A percentile compares a stretch with the other conserved stretches of the same genome.
phyloP scores from a whole-genome alignment of 2,329 filamentous ascomycete genomes.

The Aspergillus sp. region DNA sequence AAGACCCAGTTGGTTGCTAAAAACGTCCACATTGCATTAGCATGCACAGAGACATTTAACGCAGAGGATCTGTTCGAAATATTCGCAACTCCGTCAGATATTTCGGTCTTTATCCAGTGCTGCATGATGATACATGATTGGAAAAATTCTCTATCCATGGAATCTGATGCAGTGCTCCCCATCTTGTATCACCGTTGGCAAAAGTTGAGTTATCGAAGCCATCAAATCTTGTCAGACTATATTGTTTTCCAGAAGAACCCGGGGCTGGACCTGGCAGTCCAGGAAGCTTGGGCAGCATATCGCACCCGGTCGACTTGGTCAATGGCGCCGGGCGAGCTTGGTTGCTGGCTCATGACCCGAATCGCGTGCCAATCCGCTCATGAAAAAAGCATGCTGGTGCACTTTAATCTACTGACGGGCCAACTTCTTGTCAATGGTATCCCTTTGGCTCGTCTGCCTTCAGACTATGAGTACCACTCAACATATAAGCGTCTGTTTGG shows the following conservation, averaged over 20 bases:
- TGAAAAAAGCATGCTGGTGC: slow-evolving; percentile 10
- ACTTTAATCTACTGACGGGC: slow-evolving; percentile 27
- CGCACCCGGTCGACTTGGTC: slow-evolving; percentile 5
- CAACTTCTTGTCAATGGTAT: slow-evolving; percentile 25
- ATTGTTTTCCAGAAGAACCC: slow-evolving; percentile 3
- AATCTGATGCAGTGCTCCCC: slow-evolving; percentile 6
- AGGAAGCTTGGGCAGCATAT: slow-evolving; percentile 12
- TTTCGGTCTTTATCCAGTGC: slow-evolving; percentile 31
- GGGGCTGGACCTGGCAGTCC: slow-evolving; percentile 10
- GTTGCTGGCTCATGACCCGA: slow-evolving; percentile 4
- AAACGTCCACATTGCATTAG: slow-evolving; percentile 34
- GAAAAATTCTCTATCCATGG: slow-evolving; percentile 1
- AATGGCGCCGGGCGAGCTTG: not conserved
- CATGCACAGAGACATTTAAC: slow-evolving; percentile 41
- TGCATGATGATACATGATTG: slow-evolving; percentile 32
- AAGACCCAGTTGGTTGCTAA: slow-evolving; percentile 25
- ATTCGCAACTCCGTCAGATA: slow-evolving; percentile 16
- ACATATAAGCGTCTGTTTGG: slow-evolving; percentile 21
- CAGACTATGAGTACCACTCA: slow-evolving; percentile 14
- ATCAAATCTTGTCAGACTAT: slow-evolving; percentile 3
- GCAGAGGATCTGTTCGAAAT: slow-evolving; percentile 22
- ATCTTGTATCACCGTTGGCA: slow-evolving; percentile 18
- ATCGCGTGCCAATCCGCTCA: not conserved
- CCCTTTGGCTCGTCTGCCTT: slow-evolving; percentile 22
- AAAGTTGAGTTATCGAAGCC: slow-evolving; percentile 11